Base-by-base conservation (phyloP, 495 filamentous ascomycete species). In the Penicillium canariense region DNA sequence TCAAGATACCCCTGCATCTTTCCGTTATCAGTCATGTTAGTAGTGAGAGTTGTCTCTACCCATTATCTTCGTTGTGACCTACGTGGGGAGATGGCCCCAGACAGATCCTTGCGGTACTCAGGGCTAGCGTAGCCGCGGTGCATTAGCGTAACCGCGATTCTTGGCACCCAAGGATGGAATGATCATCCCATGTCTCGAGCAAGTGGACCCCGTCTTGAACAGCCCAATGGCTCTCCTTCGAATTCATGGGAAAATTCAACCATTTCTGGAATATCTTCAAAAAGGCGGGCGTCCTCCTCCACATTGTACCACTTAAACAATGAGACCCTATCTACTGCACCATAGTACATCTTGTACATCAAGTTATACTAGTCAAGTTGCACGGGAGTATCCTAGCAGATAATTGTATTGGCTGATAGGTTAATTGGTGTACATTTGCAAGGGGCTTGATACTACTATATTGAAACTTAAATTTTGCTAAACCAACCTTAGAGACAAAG, bases 71-170 rank as follows among this genome's bases (percentile, higher is more conserved):
- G 18, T 17, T 38, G 12, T 17, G 5, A 18, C n/a, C n/a, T 18
- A 8, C 34, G n/a, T 38, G 6, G 15, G 10, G 14, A 35, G 32
- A 28, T 47, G 11, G 27, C 9, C 9, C 46, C 46, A 23, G n/a
- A 20, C 10, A 35, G 26, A n/a, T 42, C 8, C 3, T 18, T 18
- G 38, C n/a, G 38, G 4, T n/a, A 2, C 25, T 50, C 7, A 11
- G 35, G 48, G 40, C 20, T 50, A 50, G 48, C 32, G 48, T 50
- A 50, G 48, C 48, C 48, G 48, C 48, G 11, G 34, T 50, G 48
- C 48, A 40, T 50, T 50, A 50, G 48, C 48, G 48, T 40, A 50
- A 31, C 48, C 48, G 48, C 35, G 23, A 12, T 20, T 12, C 23
- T 46, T 30, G 26, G 26, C 43, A 28, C 25, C 43, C 23, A 30